Evolutionary conservation across 768 basidiomycete genomes (phyloP).

Genomic region (Amanita inopinata): DNA sequence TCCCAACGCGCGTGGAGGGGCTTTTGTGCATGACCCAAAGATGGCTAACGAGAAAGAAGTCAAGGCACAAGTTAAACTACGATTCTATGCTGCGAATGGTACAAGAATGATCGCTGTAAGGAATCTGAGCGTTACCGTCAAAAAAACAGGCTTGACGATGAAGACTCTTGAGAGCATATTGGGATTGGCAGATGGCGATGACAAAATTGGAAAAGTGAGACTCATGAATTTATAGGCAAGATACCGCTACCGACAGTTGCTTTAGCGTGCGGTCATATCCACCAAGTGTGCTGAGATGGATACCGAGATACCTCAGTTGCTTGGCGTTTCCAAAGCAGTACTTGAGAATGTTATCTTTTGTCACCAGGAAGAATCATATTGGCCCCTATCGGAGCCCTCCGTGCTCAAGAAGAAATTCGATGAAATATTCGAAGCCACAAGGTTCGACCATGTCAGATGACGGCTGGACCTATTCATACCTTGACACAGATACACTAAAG

Average conservation of each 20-base stretch:
- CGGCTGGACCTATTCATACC: conserved; percentile 1
- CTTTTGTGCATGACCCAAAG: conserved; percentile 97
- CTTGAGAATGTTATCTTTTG: conserved; percentile 99
- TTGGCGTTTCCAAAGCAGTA: conserved; percentile 97
- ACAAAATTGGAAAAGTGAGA: conserved; percentile 67
- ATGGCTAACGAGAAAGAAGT: conserved; percentile 99
- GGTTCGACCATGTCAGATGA: conserved; percentile 34
- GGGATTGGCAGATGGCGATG: conserved; percentile 57
- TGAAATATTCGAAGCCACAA: conserved; percentile 98
- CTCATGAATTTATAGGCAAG: neutral
- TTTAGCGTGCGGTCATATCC: conserved; percentile 79
- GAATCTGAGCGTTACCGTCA: conserved; percentile 85
- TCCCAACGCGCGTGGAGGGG: conserved; percentile 95
- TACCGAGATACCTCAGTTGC: conserved; percentile 80
- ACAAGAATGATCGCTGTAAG: conserved; percentile 83
- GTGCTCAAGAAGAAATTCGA: conserved; percentile 98
- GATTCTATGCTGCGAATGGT: conserved; percentile 87
- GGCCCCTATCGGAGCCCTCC: conserved; percentile 90
- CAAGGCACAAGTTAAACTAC: conserved; percentile 93
- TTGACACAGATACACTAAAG: conserved; percentile 80
- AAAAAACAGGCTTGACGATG: conserved; percentile 92
- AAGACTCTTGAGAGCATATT: conserved; percentile 95
- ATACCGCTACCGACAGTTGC: neutral
- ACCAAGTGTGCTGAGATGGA: conserved; percentile 99
- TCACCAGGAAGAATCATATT: conserved; percentile 98